Base-by-base conservation (phyloP, 306 rosid genomes). In the Dicorynia guianensis region DNA sequence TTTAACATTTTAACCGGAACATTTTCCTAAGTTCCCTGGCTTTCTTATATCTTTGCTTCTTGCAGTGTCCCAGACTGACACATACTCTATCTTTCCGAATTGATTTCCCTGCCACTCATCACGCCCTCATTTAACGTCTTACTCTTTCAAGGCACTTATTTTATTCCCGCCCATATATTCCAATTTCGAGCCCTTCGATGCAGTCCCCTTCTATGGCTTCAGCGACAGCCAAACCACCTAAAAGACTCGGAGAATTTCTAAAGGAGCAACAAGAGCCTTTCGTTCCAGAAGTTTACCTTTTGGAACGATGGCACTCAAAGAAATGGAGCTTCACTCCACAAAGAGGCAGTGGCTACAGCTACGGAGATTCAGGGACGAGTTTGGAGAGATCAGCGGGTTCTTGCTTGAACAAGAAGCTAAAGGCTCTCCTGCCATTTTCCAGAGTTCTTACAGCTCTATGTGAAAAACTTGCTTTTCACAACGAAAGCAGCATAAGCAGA, bases 191-290 rank as follows among this genome's bases (percentile, higher is more conserved):
- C 64, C 70, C 35, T 64, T 44, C 69, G 38, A 38, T 67, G 6
- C 10, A 18, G 69, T 59, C 63, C 46, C 38, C 49, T 38, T 63
- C 61, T n/a, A 90, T 90, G 97, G 92, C 90, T 67, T 86, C 91
- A 63, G 4, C 83, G 56, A 43, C 69, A 48, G 7, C 88, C 43
- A 84, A 76, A 74, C 76, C 90, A 61, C 66, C 38, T 61, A 95
- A 84, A 75, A 87, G 79, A 44, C 93, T 93, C 0, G 83, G 69
- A 57, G 91, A 90, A 42, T 89, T 95, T 66, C 91, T 92, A 2
- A 86, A 83, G 56, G 87, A 89, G 63, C 80, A 87, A 55, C 97
- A 92, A 81, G 98, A 92, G 8, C 99, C 99, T 33, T 96, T 96
- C 74, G 78, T 78, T 69, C 72, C 92, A 11, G 89, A 96, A 48